Evolutionary conservation across 345 rosid genomes (phyloP).

Genomic region (Brassica carinata): DNA sequence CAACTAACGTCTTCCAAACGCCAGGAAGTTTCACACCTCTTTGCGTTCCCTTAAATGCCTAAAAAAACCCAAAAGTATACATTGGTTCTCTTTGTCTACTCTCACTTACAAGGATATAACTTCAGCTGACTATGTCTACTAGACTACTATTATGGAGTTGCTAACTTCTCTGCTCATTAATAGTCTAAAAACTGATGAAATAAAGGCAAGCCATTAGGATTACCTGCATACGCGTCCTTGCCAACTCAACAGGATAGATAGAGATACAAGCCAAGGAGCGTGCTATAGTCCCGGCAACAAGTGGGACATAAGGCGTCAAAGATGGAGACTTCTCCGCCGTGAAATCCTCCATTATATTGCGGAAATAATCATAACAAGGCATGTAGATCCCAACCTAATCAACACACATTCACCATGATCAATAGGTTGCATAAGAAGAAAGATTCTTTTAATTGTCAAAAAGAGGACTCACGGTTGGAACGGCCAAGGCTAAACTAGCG

Average conservation of each 20-base stretch:
- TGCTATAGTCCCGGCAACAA: constrained; percentile 75
- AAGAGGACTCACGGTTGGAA: constrained; percentile 84
- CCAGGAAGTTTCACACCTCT: constrained; percentile 77
- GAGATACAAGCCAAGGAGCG: constrained; percentile 87
- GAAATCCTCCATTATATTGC: constrained; percentile 65
- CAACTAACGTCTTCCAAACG: constrained; percentile 79
- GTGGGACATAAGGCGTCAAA: constrained; percentile 77
- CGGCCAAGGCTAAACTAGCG: constrained; percentile 85
- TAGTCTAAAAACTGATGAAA: too few species aligned
- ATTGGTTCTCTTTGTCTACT: not conserved
- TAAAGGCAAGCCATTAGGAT: not conserved
- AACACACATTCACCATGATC: not conserved
- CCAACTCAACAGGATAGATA: constrained; percentile 91
- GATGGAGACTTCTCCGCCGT: constrained; percentile 52
- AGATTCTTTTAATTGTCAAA: too few species aligned
- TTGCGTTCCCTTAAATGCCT: constrained; percentile 85
- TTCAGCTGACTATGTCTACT: too few species aligned
- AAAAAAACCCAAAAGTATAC: not conserved
- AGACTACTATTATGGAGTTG: too few species aligned
- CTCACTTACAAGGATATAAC: too few species aligned
- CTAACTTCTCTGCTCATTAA: too few species aligned
- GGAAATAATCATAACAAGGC: constrained; percentile 90
- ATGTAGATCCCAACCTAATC: constrained; percentile 91
- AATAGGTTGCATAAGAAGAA: not conserved
- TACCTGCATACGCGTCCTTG: constrained; percentile 98